phyloP scores from a whole-genome alignment of 1,139 yeast species.

The Protomyces pachydermus region DNA sequence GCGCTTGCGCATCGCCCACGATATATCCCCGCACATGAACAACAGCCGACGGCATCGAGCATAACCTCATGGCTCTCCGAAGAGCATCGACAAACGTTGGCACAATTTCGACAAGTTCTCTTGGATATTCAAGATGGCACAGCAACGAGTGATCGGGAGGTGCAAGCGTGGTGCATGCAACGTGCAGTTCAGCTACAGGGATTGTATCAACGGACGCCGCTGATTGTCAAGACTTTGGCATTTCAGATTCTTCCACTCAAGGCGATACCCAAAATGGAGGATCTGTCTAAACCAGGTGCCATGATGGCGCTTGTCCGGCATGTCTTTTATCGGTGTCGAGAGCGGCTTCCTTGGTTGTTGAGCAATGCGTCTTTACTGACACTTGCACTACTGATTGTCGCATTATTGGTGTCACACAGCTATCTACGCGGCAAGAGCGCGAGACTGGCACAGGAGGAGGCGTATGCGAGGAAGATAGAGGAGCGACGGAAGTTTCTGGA shows the following conservation, averaged over 20 bases:
- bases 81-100: slow-evolving; percentile 5
- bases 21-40: slow-evolving; percentile 4
- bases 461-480: background rate
- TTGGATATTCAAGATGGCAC: slow-evolving; percentile 17
- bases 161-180: background rate
- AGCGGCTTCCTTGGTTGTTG: slow-evolving; percentile 11
- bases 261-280: slow-evolving; percentile 19
- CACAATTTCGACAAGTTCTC: slow-evolving; percentile 15
- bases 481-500: background rate
- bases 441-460: background rate
- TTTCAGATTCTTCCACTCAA: slow-evolving; percentile 10
- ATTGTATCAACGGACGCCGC: slow-evolving; percentile 10
- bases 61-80: slow-evolving; percentile 1
- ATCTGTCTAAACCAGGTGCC: slow-evolving; percentile 20
- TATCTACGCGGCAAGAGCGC: background rate
- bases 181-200: slow-evolving; percentile 10
- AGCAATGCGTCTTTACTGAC: slow-evolving; percentile 14
- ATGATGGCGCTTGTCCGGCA: slow-evolving; percentile 10
- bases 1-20: background rate
- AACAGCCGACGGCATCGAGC: background rate
- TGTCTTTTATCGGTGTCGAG: slow-evolving; percentile 4
- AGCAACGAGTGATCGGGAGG: slow-evolving; percentile 12
- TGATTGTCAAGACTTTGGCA: slow-evolving; percentile 12
- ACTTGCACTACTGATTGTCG: slow-evolving; percentile 13
- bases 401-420: slow-evolving; percentile 4